phyloP scores from a whole-genome alignment of 441 rosid genomes.

The Eutrema salsugineum region DNA sequence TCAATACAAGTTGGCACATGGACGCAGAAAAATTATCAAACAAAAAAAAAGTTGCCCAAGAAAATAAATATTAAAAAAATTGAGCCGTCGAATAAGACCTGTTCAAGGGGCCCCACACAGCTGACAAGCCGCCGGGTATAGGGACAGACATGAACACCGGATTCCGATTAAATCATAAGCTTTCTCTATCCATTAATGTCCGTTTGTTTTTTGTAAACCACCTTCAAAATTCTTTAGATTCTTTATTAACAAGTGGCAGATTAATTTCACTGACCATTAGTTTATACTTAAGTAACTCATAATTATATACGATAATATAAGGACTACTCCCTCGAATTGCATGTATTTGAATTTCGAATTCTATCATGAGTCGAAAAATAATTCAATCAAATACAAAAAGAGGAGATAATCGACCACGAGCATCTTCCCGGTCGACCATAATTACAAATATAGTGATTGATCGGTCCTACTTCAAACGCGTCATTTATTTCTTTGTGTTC shows the following conservation, averaged over 20 bases:
- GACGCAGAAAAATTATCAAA: too few relatives aligned
- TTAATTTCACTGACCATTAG: too few relatives aligned
- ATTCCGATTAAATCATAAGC: not conserved
- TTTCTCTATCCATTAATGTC: not conserved
- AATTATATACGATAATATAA: not conserved
- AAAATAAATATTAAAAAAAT: too few relatives aligned
- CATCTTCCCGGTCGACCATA: not conserved
- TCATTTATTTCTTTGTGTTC: not conserved
- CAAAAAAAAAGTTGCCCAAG: too few relatives aligned
- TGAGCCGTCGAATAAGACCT: slow-evolving; percentile 22
- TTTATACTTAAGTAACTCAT: too few relatives aligned
- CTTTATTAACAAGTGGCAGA: not conserved
- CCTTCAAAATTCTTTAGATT: not conserved
- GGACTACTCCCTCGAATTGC: too few relatives aligned
- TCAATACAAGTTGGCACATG: slow-evolving; percentile 8
- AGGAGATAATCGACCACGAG: slow-evolving; percentile 4
- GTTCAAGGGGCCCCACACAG: not conserved
- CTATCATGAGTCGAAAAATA: not conserved
- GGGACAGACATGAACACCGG: slow-evolving; percentile 13
- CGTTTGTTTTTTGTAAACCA: not conserved
- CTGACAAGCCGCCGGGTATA: slow-evolving; percentile 24
- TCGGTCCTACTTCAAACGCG: not conserved
- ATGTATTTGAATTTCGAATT: not conserved
- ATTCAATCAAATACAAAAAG: not conserved
- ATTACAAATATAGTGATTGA: not conserved